A percentile compares a stretch with the other conserved stretches of the same genome.
phyloP scores from a whole-genome alignment of 495 filamentous ascomycete genomes.

The Letharia lupina region DNA sequence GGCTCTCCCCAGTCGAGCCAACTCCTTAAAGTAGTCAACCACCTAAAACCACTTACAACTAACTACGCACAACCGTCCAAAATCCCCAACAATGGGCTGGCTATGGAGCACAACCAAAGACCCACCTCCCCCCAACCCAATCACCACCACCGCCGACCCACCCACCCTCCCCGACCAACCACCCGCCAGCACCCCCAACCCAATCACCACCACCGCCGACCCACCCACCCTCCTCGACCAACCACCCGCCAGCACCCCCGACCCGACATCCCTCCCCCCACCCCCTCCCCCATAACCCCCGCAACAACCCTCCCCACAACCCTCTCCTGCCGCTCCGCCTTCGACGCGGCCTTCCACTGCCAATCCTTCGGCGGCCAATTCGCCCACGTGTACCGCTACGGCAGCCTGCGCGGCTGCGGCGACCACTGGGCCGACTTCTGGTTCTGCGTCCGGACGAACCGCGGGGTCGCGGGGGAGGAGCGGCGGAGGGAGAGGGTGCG shows the following conservation, averaged over 20 bases:
- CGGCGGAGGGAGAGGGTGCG: conserved; percentile 50
- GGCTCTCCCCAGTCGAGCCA: no score
- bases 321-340: conserved; percentile 83
- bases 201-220: no score
- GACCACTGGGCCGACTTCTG: conserved; percentile 86
- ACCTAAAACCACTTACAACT: not conserved
- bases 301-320: conserved; percentile 62
- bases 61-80: not conserved
- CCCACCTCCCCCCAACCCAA: not conserved
- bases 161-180: conserved; percentile 5
- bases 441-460: conserved; percentile 85
- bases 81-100: conserved; percentile 40
- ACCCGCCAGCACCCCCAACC: not conserved
- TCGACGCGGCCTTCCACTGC: conserved; percentile 94
- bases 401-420: conserved; percentile 59
- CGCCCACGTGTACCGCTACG: conserved; percentile 78
- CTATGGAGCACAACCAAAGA: conserved; percentile 34
- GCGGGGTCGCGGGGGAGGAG: conserved; percentile 36
- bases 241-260: conserved; percentile 15
- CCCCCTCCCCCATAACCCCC: conserved; percentile 38
- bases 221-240: not conserved
- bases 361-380: conserved; percentile 86
- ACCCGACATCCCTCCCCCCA: conserved; percentile 11
- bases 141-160: conserved; percentile 16
- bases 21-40: not conserved